Evolutionary conservation across 257 asterid species (phyloP), one percentile per base, ranked within the genome.

Genomic region (Fraxinus excelsior): DNA sequence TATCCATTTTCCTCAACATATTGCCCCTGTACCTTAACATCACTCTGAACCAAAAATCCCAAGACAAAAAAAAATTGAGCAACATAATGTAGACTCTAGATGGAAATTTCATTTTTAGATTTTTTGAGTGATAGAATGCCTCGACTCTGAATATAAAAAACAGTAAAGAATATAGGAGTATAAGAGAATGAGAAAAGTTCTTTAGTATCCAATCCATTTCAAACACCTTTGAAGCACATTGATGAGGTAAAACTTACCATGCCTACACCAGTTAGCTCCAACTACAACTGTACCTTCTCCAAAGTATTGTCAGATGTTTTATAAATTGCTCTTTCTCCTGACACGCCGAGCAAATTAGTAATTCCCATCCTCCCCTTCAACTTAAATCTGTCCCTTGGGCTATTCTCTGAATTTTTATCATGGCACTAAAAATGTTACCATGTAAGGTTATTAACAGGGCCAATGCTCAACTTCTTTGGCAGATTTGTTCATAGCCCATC

Each of bases 21-120:
- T 16, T 56, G 25, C 7, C 46, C 38, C 37, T 32, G 60, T 56
- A 67, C 56, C 44, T 46, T 70, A 79, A 74, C 67, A 32, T 71
- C 70, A 8, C 32, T 75, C 73, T 40, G 5, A 69, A 77, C 34
- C 70, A 65, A 49, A 71, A 28, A 23, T 62, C 53, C 73, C 67
- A 76, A n/a, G 73, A 78, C 19, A 79, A 56, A 38, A 56, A 38
- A 51, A 66, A 31, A 23, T 49, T 67, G 14, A 46, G 67, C 3
- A 31, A 31, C 32, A 31, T 31, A 28, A 49, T 73, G 16, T 67
- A 21, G 38, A 23, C 58, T 23, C 44, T 21, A 12, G 49, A 26
- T 31, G 13, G 32, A 74, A 26, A 68, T 62, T 12, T 56, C 49
- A 34, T 58, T 4, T 2, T 19, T 31, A 71, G 49, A 21, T 34